phyloP scores from a whole-genome alignment of 176 grass and related monocot species.

The Lolium perenne region DNA sequence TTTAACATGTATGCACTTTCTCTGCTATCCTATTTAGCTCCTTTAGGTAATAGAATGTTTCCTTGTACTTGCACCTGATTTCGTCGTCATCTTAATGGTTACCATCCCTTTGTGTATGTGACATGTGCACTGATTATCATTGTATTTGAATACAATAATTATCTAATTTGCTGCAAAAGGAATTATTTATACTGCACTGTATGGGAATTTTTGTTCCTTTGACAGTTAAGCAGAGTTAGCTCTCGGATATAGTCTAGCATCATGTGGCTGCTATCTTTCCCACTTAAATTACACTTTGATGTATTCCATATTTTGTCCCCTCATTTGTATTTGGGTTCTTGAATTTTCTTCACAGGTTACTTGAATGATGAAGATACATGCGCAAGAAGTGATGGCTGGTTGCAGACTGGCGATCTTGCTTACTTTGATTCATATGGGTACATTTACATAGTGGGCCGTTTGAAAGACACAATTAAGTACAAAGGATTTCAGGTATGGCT shows the following conservation, averaged over 20 bases:
- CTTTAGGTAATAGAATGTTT: background rate
- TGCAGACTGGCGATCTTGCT: conserved; percentile 79
- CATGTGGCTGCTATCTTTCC: background rate
- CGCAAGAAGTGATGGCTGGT: conserved; percentile 57
- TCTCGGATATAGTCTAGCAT: background rate
- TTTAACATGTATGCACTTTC: background rate
- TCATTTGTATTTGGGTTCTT: conserved; percentile 12
- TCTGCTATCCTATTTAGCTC: conserved; percentile 18
- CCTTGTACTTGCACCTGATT: background rate
- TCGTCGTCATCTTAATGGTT: background rate
- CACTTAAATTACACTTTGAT: background rate
- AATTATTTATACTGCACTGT: conserved; percentile 1
- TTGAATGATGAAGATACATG: conserved; percentile 58
- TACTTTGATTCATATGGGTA: conserved; percentile 88
- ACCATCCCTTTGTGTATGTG: background rate
- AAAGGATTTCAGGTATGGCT: conserved; percentile 92
- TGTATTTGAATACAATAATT: background rate
- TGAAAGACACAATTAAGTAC: conserved; percentile 96
- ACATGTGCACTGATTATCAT: background rate
- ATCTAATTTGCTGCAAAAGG: background rate
- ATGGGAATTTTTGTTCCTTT: background rate
- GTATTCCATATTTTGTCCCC: background rate
- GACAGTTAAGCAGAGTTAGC: background rate
- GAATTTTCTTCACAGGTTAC: conserved; percentile 67
- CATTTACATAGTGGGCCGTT: conserved; percentile 76